These are phyloP conservation scores for Globisporangium parvum DNA, from an alignment of 352 stramenopile genomes.

Conservation along the genomic window DNA sequence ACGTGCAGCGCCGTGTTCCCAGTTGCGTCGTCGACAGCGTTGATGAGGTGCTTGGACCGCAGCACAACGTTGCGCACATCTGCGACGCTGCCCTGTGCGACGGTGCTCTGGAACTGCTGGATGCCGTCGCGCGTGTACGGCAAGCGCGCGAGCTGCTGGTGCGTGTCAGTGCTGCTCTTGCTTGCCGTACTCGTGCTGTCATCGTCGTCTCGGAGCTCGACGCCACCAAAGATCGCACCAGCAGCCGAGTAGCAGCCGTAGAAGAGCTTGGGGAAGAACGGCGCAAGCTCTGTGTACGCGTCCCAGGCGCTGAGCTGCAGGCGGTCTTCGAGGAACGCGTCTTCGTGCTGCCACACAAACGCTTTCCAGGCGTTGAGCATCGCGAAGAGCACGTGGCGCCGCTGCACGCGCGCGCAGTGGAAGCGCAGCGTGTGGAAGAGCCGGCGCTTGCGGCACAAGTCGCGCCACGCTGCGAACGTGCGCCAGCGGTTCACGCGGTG, in stretches of 20 bases:
- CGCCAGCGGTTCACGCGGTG: constrained; percentile 23
- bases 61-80: constrained; percentile 50
- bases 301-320: constrained; percentile 54
- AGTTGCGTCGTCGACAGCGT: constrained; percentile 37
- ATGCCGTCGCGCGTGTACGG: constrained; percentile 24
- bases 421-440: constrained; percentile 38
- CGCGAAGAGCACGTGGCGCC: constrained; percentile 35
- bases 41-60: constrained; percentile 42
- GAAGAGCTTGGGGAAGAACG: constrained; percentile 56
- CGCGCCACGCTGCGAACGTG: constrained; percentile 42
- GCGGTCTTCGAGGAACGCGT: constrained; percentile 51
- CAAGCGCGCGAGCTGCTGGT: not conserved
- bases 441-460: constrained; percentile 35
- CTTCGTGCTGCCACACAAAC: constrained; percentile 53
- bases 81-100: constrained; percentile 41
- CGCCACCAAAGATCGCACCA: constrained; percentile 46
- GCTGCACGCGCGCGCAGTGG: constrained; percentile 35
- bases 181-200: not conserved
- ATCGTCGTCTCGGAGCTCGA: constrained; percentile 12
- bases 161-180: not conserved
- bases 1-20: constrained; percentile 60
- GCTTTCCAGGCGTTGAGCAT: constrained; percentile 57
- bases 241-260: constrained; percentile 54
- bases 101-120: constrained; percentile 35
- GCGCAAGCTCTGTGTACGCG: constrained; percentile 43